These are phyloP conservation scores for Prunus persica DNA, from an alignment of 306 rosid species.

Conservation along the genomic window Prunus_persica_NCBIv2 NC_034014.1:30088501-30089000, in stretches of 20 bases:
- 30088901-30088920: too few species aligned
- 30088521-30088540: slow-evolving; percentile 69
- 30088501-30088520: slow-evolving; percentile 57
- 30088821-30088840: too few species aligned
- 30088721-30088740: neutral
- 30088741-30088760: neutral
- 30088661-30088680: slow-evolving; percentile 40
- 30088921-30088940: too few species aligned
- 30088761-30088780: neutral
- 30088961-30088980: too few species aligned
- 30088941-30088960: too few species aligned
- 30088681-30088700: neutral
- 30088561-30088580: slow-evolving; percentile 47
- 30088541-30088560: slow-evolving; percentile 67
- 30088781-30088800: neutral
- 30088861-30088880: too few species aligned
- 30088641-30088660: neutral
- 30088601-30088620: slow-evolving; percentile 37
- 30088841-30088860: too few species aligned
- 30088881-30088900: too few species aligned
- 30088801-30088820: neutral
- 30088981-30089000: too few species aligned
- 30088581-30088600: slow-evolving; percentile 64
- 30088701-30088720: neutral
- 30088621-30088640: slow-evolving; percentile 22